Conservation (phyloP, 139 green algal species). For the Prasinococcaceae sp. region DNA sequence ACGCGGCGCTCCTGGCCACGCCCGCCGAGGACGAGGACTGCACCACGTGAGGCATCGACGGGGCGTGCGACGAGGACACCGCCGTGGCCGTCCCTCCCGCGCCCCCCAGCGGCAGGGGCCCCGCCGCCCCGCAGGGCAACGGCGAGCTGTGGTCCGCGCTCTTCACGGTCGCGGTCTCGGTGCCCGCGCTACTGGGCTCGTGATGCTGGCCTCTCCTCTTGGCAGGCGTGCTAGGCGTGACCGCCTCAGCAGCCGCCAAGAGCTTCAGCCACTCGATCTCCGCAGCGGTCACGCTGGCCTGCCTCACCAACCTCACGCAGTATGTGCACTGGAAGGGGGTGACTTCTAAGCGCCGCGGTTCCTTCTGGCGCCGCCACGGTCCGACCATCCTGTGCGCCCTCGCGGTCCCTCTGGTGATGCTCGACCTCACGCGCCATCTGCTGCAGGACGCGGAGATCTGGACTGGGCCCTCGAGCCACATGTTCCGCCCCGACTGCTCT, state of each 20-base stretch:
- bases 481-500: conserved; percentile 36
- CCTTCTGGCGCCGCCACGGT: conserved; percentile 10
- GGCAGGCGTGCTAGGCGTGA: conserved; percentile 32
- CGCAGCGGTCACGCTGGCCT: conserved; percentile 36
- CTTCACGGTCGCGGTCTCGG: neutral
- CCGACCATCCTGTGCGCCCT: conserved; percentile 27
- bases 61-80: no score
- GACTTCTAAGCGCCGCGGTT: neutral
- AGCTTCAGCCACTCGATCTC: conserved; percentile 38
- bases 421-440: conserved; percentile 42
- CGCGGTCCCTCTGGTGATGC: conserved; percentile 36
- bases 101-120: no score
- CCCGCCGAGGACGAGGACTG: no score
- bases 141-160: no score
- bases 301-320: conserved; percentile 43
- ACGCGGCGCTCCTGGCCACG: no score
- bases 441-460: conserved; percentile 43
- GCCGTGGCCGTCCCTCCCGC: no score
- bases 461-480: conserved; percentile 22
- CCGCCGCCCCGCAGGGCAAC: no score
- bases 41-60: no score
- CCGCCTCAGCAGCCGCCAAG: conserved; percentile 44
- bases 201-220: conserved; percentile 58
- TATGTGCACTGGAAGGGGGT: conserved; percentile 28
- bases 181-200: conserved; percentile 28